Evolutionary conservation across 2,329 filamentous ascomycete species (phyloP), one percentile per base, ranked within the genome.

Genomic region (Fusarium sp.): DNA sequence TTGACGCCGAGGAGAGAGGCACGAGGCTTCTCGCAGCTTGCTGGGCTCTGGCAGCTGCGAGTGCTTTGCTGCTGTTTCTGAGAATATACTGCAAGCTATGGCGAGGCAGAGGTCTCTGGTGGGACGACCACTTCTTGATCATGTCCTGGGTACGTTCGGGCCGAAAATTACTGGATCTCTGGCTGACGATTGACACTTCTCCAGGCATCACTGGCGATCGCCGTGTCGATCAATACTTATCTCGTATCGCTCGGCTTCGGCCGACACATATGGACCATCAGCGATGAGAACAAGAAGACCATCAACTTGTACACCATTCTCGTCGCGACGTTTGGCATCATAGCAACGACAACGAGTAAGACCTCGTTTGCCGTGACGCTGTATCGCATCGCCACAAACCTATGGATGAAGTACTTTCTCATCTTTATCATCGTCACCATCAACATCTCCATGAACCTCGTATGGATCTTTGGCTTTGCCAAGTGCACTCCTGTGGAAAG

Each of bases 361-460:
- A 82, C 83, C 0, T 84, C 83, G 0, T 83, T 85, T 64, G 82
- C 81, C 11, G 74, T 84, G n/a, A 83, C 82, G 0, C 69, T 84
- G 4, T 76, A 83, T 24, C 77, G 82, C 5, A 78, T 84, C 35
- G 72, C 77, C 5, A 78, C 73, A 10, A 72, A 80, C 18, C 66
- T 52, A 65, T 71, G 80, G 81, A 66, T 76, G 75, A 69, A 77
- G 11, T 74, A 76, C 20, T 77, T 82, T 39, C 71, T 82, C 8
- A 72, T 81, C 4, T 82, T 82, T 57, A 22, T 82, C 45, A 78
- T 83, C 8, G 76, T 82, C 69, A 75, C 80, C 10, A 78, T 82
- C 64, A 83, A 83, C 48, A 22, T 81, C 9, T 79, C 79, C 0
- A 80, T 83, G 75, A 83, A 83, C 54, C 31, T 82, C 29, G 76